Conservation (phyloP, 805 yeast species). For the Metschnikowia proteae region DNA sequence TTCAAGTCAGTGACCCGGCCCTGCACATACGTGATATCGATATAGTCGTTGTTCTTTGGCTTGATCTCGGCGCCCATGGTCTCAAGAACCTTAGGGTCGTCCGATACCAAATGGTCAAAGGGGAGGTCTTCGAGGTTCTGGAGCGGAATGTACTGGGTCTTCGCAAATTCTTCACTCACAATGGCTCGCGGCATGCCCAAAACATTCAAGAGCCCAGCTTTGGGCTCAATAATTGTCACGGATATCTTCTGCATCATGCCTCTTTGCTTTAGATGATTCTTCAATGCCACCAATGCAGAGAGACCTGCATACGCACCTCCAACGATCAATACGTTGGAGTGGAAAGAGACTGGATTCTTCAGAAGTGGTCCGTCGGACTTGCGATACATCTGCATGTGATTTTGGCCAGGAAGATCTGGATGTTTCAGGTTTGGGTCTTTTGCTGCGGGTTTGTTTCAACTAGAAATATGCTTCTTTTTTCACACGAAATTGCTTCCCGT, state of each 20-base stretch:
- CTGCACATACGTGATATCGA: slow-evolving; percentile 27
- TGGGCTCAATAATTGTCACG: slow-evolving; percentile 38
- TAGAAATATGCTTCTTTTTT: too few species aligned
- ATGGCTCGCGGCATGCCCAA: slow-evolving; percentile 39
- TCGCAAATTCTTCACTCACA: slow-evolving; percentile 37
- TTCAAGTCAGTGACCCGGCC: slow-evolving; percentile 30
- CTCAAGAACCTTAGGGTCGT: slow-evolving; percentile 20
- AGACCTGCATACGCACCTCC: slow-evolving; percentile 44
- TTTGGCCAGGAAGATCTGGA: neutral
- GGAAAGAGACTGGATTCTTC: slow-evolving; percentile 16
- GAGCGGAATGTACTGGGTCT: slow-evolving; percentile 34
- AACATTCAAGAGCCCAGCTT: slow-evolving; percentile 37
- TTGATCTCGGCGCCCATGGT: slow-evolving; percentile 10
- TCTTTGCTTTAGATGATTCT: slow-evolving; percentile 22
- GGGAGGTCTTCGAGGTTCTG: slow-evolving; percentile 26
- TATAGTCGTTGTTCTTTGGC: slow-evolving; percentile 13
- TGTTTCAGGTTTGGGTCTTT: too few species aligned
- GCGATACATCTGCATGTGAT: slow-evolving; percentile 4
- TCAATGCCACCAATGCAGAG: slow-evolving; percentile 30
- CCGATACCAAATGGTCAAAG: slow-evolving; percentile 28
- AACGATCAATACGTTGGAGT: slow-evolving; percentile 36
- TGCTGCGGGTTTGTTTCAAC: too few species aligned
- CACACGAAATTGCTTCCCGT: too few species aligned
- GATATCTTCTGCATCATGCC: slow-evolving; percentile 17
- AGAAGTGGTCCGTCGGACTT: slow-evolving; percentile 11